Evolutionary conservation across 1,284 basidiomycete species (phyloP).

Genomic region (Porogramme epimiltina): DNA sequence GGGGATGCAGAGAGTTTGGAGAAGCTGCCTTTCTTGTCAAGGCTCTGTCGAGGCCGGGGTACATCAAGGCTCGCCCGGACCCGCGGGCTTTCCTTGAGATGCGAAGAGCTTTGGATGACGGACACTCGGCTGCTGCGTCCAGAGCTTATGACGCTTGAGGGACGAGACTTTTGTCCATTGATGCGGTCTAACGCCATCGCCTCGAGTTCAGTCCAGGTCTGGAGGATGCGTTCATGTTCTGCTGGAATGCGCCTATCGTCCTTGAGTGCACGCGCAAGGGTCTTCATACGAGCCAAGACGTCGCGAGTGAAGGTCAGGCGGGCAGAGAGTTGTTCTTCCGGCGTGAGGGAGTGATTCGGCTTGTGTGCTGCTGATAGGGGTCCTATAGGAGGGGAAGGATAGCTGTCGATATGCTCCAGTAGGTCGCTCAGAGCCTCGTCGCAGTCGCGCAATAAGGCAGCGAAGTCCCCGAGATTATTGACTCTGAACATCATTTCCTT

Average conservation of each 20-base stretch:
- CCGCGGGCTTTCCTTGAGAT: slow-evolving; percentile 33
- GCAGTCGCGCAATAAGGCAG: slow-evolving; percentile 51
- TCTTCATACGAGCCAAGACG: slow-evolving; percentile 48
- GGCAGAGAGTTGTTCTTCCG: slow-evolving; percentile 65
- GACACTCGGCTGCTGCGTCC: slow-evolving; percentile 57
- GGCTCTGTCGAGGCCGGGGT: slow-evolving; percentile 15
- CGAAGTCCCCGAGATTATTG: slow-evolving; percentile 53
- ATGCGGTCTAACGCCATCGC: slow-evolving; percentile 77
- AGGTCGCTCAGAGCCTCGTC: slow-evolving; percentile 80
- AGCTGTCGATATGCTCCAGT: slow-evolving; percentile 80
- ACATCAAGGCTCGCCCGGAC: slow-evolving; percentile 24
- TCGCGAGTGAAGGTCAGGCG: slow-evolving; percentile 64
- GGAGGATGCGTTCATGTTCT: slow-evolving; percentile 65
- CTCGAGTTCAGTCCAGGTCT: slow-evolving; percentile 78
- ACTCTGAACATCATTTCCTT: slow-evolving; percentile 51
- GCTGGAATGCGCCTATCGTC: slow-evolving; percentile 58
- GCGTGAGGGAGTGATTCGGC: slow-evolving; percentile 42
- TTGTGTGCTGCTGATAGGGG: slow-evolving; percentile 50
- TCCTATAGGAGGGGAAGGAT: slow-evolving; percentile 58
- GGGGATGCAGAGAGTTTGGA: slow-evolving; percentile 50
- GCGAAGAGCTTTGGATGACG: slow-evolving; percentile 27
- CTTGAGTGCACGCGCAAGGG: slow-evolving; percentile 40
- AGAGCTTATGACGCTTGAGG: slow-evolving; percentile 59
- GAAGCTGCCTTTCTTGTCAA: slow-evolving; percentile 40
- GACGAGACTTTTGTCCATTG: slow-evolving; percentile 59